Percentiles rank a stretch among this genome's conserved stretches.
Conservation (phyloP, 2,329 filamentous ascomycete genomes). For the Ophiostoma montium region DNA sequence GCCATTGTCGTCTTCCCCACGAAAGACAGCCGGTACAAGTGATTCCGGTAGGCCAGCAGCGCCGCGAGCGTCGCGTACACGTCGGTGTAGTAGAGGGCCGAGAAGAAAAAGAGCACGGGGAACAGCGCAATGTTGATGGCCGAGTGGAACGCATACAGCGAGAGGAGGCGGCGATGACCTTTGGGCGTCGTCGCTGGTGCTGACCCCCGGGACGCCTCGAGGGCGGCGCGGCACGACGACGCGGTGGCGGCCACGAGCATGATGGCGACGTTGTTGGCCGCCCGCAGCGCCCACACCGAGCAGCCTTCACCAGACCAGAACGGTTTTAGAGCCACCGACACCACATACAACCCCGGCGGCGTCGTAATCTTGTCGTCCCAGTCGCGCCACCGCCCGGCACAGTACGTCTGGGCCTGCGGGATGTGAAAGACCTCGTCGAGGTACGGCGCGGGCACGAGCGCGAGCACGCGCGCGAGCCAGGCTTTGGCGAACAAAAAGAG, state of each 20-base stretch:
- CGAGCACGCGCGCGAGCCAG: slow-evolving; percentile 27
- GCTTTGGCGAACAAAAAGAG: slow-evolving; percentile 18
- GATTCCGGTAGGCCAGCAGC: slow-evolving; percentile 50
- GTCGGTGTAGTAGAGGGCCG: slow-evolving; percentile 89
- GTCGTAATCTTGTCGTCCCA: slow-evolving; percentile 99
- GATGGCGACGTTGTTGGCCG: slow-evolving; percentile 32
- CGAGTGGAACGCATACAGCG: slow-evolving; percentile 38
- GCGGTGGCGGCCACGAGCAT: slow-evolving; percentile 30
- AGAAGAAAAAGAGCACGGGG: slow-evolving; percentile 91
- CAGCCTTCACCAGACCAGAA: slow-evolving; percentile 10
- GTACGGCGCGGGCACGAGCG: slow-evolving; percentile 37
- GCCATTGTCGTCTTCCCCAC: slow-evolving; percentile 16
- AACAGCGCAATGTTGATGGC: slow-evolving; percentile 74
- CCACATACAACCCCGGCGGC: slow-evolving; percentile 56
- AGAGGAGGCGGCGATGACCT: slow-evolving; percentile 23
- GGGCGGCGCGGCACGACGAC: slow-evolving; percentile 35
- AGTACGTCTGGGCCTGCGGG: slow-evolving; percentile 82
- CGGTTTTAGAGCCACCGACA: slow-evolving; percentile 8
- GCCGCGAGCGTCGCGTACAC: slow-evolving; percentile 68
- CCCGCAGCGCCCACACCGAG: slow-evolving; percentile 28
- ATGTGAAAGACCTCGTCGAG: slow-evolving; percentile 77
- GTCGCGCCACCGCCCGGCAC: slow-evolving; percentile 52
- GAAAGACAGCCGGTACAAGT: slow-evolving; percentile 26
- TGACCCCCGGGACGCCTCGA: slow-evolving; percentile 29
- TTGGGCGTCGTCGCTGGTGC: too few relatives aligned